These are phyloP conservation scores for Trichothecium sympodiale DNA, from an alignment of 2,329 filamentous ascomycete genomes.

Conservation along the genomic window DNA sequence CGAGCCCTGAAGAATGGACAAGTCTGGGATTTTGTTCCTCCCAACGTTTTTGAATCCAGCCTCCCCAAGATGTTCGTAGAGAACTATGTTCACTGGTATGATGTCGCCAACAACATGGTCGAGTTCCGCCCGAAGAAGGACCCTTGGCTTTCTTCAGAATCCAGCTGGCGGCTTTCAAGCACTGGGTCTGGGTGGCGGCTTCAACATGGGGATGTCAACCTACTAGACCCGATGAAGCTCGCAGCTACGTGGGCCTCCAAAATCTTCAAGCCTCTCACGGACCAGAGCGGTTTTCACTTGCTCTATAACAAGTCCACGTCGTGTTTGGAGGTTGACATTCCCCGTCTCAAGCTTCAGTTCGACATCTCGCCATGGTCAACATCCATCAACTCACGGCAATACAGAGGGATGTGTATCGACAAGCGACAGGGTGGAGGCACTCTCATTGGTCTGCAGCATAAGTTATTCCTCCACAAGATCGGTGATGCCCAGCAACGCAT, in stretches of 20 bases:
- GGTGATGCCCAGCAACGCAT: too few species aligned
- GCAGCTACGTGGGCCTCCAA: too few species aligned
- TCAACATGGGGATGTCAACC: neutral
- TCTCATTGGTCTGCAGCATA: too few species aligned
- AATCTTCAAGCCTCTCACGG: too few species aligned
- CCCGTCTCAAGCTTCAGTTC: neutral
- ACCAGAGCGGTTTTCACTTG: neutral
- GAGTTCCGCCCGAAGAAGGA: conserved; percentile 18
- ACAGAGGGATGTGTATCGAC: too few species aligned
- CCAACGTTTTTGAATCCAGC: conserved; percentile 11
- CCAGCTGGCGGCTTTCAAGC: conserved; percentile 13
- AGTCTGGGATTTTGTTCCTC: conserved; percentile 19
- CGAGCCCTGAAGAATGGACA: conserved; percentile 8
- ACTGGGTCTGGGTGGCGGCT: conserved; percentile 11
- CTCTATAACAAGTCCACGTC: neutral
- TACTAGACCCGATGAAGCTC: too few species aligned
- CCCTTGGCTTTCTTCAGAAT: conserved; percentile 14
- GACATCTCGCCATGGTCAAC: neutral
- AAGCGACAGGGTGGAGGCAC: too few species aligned
- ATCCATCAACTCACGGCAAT: too few species aligned
- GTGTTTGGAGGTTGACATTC: neutral
- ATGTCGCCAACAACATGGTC: conserved; percentile 13
- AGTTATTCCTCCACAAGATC: too few species aligned
- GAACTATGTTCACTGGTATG: conserved; percentile 34
- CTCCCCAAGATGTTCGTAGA: conserved; percentile 27